Evolutionary conservation across 1,139 yeast species (phyloP).

Genomic region (Candida tunisiensis): DNA sequence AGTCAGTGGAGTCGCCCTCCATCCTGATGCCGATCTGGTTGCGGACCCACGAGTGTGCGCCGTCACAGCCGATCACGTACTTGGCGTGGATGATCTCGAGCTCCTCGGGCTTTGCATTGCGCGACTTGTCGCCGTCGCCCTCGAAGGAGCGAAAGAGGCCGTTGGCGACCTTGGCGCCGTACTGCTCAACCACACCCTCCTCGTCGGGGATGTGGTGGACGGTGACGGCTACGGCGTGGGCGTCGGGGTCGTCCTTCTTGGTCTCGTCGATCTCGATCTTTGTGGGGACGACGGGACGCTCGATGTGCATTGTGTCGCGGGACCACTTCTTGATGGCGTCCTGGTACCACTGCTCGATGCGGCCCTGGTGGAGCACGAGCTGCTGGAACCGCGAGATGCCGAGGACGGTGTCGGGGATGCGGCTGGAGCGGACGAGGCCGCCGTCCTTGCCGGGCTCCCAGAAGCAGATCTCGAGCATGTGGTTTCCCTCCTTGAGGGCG

Average conservation of each 20-base stretch:
- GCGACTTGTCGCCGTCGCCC: conserved; percentile 13
- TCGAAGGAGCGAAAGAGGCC: conserved; percentile 20
- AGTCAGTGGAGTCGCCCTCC: conserved; percentile 23
- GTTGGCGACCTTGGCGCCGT: conserved; percentile 12
- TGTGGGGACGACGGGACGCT: conserved; percentile 17
- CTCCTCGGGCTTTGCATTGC: conserved; percentile 4
- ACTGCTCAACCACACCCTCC: conserved; percentile 15
- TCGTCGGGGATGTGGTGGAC: conserved; percentile 10
- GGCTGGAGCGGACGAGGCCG: conserved; percentile 11
- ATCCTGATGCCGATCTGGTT: conserved; percentile 15
- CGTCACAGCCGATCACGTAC: conserved; percentile 23
- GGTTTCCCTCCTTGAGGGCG: conserved; percentile 18
- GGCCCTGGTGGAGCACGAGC: conserved; percentile 20
- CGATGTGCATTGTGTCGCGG: conserved; percentile 11
- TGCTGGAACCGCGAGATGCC: conserved; percentile 20
- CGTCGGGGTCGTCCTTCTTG: conserved; percentile 10
- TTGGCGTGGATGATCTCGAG: conserved; percentile 15
- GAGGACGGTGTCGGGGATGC: conserved; percentile 17
- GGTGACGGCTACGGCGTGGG: conserved; percentile 18
- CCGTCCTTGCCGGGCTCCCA: conserved; percentile 8
- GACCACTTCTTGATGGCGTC: conserved; percentile 17
- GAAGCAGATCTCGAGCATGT: conserved; percentile 12
- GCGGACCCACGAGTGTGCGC: conserved; percentile 24
- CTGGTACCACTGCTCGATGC: conserved; percentile 17
- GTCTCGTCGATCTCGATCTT: conserved; percentile 13